Percentiles rank a stretch among this genome's conserved stretches.
These are phyloP conservation scores for Citrus mangshanensis DNA, from an alignment of 345 rosid genomes.

Conservation along the genomic window DNA sequence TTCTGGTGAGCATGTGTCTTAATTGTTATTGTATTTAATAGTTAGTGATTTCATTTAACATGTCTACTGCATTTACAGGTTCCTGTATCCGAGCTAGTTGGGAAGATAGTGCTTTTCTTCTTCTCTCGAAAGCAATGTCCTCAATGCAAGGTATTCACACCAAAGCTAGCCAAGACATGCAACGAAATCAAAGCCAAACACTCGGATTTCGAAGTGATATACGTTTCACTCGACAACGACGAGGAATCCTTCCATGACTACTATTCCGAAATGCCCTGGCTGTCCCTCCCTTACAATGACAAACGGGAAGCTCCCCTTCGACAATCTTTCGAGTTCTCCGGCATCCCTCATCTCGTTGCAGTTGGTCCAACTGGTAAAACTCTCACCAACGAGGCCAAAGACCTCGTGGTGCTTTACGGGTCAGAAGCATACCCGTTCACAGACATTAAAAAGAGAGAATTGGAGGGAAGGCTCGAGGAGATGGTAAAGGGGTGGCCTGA, in stretches of 20 bases:
- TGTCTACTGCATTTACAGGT: neutral
- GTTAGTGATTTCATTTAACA: too few species aligned
- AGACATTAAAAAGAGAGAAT: constrained; percentile 19
- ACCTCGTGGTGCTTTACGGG: constrained; percentile 24
- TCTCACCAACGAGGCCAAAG: constrained; percentile 24
- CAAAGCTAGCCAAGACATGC: constrained; percentile 30
- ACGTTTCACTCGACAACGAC: constrained; percentile 43
- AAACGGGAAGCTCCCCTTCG: constrained; percentile 28
- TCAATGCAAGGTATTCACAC: constrained; percentile 43
- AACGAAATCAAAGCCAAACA: constrained; percentile 29
- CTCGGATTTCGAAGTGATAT: constrained; percentile 35
- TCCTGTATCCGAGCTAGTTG: constrained; percentile 34
- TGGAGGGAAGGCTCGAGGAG: constrained; percentile 16
- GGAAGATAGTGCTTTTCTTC: constrained; percentile 42
- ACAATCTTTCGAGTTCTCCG: constrained; percentile 31
- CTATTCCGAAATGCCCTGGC: constrained; percentile 43
- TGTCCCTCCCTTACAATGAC: constrained; percentile 42
- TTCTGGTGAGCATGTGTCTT: too few species aligned
- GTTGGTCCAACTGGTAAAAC: constrained; percentile 39
- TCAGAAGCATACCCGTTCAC: constrained; percentile 47
- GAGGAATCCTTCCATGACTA: constrained; percentile 27
- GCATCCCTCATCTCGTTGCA: constrained; percentile 39
- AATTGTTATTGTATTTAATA: too few species aligned
- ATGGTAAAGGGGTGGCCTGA: constrained; percentile 8
- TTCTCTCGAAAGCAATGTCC: constrained; percentile 47